Percentiles rank a stretch among this genome's conserved stretches.
Evolutionary conservation across 495 filamentous ascomycete genomes (phyloP).

Genomic region (Oleoguttula mirabilis): DNA sequence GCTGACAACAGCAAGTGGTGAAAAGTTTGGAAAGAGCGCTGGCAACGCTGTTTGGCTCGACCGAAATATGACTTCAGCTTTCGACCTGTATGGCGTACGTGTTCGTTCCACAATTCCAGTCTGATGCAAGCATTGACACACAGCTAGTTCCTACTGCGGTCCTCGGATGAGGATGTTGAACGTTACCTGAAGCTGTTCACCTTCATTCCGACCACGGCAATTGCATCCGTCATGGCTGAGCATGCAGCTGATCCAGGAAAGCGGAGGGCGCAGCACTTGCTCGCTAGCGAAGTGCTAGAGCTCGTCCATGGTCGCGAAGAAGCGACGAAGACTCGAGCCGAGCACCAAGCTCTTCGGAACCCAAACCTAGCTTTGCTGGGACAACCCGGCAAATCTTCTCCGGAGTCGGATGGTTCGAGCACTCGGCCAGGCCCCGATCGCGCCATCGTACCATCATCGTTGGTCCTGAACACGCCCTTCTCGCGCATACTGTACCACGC

Average conservation of each 20-base stretch:
- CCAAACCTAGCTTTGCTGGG: conserved; percentile 2
- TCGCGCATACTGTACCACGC: conserved; percentile 15
- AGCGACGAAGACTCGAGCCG: conserved; percentile 30
- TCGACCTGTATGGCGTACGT: conserved; percentile 68
- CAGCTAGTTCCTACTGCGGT: conserved; percentile 72
- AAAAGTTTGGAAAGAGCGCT: conserved; percentile 90
- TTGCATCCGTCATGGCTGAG: conserved; percentile 50
- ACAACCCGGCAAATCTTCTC: conserved; percentile 26
- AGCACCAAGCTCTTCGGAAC: conserved; percentile 13
- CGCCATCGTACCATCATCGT: conserved; percentile 6
- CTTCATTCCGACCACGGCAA: conserved; percentile 59
- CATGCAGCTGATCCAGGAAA: conserved; percentile 54
- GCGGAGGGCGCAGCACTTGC: conserved; percentile 64
- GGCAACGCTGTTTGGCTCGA: conserved; percentile 95
- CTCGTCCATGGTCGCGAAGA: conserved; percentile 59
- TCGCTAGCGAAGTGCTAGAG: conserved; percentile 68
- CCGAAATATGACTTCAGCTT: conserved; percentile 60
- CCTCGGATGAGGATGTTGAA: conserved; percentile 65
- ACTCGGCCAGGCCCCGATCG: not conserved
- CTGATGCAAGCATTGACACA: conserved; percentile 1
- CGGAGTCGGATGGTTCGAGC: conserved; percentile 5
- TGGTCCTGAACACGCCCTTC: conserved; percentile 10
- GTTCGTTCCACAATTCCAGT: not conserved
- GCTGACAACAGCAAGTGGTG: conserved; percentile 69
- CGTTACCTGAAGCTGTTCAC: conserved; percentile 82